Evolutionary conservation across 306 rosid genomes (phyloP), one percentile per base, ranked within the genome.

Genomic region (Trifolium pratense): DNA sequence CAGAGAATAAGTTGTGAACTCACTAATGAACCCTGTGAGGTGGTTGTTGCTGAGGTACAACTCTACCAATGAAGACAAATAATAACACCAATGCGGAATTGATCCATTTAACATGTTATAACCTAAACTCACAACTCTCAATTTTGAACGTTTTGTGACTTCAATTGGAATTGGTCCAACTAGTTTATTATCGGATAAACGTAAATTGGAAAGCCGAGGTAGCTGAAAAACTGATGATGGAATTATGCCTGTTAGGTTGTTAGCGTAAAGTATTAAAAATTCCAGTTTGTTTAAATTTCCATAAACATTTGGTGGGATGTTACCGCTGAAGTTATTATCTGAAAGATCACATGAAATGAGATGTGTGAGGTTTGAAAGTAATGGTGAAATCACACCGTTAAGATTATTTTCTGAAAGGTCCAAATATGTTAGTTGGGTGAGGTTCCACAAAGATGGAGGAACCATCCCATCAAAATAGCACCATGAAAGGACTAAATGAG

Each of bases 401-500:
- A 84, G 70, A 2, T 46, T 11, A 32, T 68, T 71, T 0, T 0
- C 0, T 10, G 1, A 0, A 9, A 80, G 78, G 18, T 1, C 0
- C 17, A 76, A 71, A 3, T 0, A 0, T 1, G 59, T 61, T 2
- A 79, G 57, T 34, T 72, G 39, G 23, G 79, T 75, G 18, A 79
- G 72, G 36, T 83, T 83, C 55, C 76, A 63, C 1, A 79, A 9
- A 1, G 71, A 75, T 1, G 5, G 1, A 29, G 80, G 68, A 52
- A 67, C 9, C 10, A 40, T 10, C 8, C 76, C 76, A 40, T 26
- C 3, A 43, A 73, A 29, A 3, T 43, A 1, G 29, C 32, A 43
- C 0, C 0, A 0, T 0, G 0, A 0, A 11, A 73, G 31, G 2
- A 0, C 0, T 21, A 71, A 64, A 0, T 5, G 0, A 25, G 29